Evolutionary conservation across 306 rosid genomes (phyloP), one percentile per base, ranked within the genome.

Genomic region (Parietaria judaica): DNA sequence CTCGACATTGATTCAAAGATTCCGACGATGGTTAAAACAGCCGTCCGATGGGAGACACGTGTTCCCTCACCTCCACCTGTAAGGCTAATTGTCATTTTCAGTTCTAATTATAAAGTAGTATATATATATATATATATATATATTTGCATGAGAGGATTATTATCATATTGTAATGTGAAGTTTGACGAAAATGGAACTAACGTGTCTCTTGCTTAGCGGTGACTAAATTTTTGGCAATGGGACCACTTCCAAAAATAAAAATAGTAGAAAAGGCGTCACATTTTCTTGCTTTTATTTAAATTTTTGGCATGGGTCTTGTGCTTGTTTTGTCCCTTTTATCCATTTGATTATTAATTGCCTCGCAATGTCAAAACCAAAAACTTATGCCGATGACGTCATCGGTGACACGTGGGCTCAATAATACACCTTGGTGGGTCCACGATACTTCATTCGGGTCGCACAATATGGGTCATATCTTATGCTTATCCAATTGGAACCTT

Each of bases 351-450:
- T 63, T 66, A 7, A 60, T 52, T 61, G 68, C 67, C 63, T 47
- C 63, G 0, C 60, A n/a, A 46, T 70, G 44, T 66, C 68, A 78
- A 60, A 60, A 60, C 68, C 52, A 14, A 13, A 50, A 44, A 70
- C 68, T 36, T 54, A 34, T 46, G 74, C 67, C 70, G 17, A 76
- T 71, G 61, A 76, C 77, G 65, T 87, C 83, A 83, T 35, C 80
- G 45, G 58, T 63, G 87, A 83, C 86, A 87, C 83, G 89, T 81
- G 84, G 82, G 6, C 61, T 58, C 81, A 79, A 87, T 81, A 60
- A 77, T 81, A 12, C 37, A 70, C 13, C 17, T 6, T 5, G 11
- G 74, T 46, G 65, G 80, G 72, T 49, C 79, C 74, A 7, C 11
- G n/a, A 10, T 13, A 3, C 5, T 6, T 11, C 48, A 15, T 70